These are phyloP conservation scores for Leishmania tarentolae DNA, from an alignment of 208 protist species.

Conservation along the genomic window DNA sequence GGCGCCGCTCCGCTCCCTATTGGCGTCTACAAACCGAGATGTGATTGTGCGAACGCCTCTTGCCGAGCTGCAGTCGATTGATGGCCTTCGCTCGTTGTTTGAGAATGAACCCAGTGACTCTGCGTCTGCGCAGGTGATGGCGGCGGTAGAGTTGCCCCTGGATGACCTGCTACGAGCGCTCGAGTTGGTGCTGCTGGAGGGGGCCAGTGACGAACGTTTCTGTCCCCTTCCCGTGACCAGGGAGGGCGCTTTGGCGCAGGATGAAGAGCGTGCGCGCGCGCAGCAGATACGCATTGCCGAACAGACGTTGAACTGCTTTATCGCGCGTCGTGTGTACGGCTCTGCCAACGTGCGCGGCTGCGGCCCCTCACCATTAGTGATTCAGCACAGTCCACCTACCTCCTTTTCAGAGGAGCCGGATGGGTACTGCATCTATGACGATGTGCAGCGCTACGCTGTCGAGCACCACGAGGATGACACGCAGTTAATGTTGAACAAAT, in stretches of 20 bases:
- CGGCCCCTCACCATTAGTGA: slow-evolving; percentile 56
- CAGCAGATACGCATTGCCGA: slow-evolving; percentile 28
- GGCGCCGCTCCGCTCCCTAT: slow-evolving; percentile 9
- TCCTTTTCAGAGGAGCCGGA: slow-evolving; percentile 74
- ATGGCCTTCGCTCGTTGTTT: slow-evolving; percentile 15
- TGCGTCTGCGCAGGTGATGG: slow-evolving; percentile 4
- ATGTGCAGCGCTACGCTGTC: slow-evolving; percentile 67
- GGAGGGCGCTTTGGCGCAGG: not conserved
- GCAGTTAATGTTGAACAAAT: slow-evolving; percentile 53
- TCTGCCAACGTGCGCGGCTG: slow-evolving; percentile 31
- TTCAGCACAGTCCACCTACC: slow-evolving; percentile 50
- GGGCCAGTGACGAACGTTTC: slow-evolving; percentile 32
- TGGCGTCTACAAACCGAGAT: slow-evolving; percentile 12
- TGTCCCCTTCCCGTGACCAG: slow-evolving; percentile 4
- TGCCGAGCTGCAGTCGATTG: slow-evolving; percentile 23
- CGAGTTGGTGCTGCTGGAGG: slow-evolving; percentile 52
- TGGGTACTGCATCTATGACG: slow-evolving; percentile 71
- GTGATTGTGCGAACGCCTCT: slow-evolving; percentile 31
- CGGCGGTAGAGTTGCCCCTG: slow-evolving; percentile 21
- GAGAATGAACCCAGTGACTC: not conserved
- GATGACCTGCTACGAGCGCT: slow-evolving; percentile 44
- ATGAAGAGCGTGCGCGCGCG: not conserved
- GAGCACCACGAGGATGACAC: slow-evolving; percentile 42
- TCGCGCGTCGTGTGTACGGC: slow-evolving; percentile 68
- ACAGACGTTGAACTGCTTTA: slow-evolving; percentile 69